phyloP scores from a whole-genome alignment of 371 early-diverging fungal species.

The Mortierella sp. region DNA sequence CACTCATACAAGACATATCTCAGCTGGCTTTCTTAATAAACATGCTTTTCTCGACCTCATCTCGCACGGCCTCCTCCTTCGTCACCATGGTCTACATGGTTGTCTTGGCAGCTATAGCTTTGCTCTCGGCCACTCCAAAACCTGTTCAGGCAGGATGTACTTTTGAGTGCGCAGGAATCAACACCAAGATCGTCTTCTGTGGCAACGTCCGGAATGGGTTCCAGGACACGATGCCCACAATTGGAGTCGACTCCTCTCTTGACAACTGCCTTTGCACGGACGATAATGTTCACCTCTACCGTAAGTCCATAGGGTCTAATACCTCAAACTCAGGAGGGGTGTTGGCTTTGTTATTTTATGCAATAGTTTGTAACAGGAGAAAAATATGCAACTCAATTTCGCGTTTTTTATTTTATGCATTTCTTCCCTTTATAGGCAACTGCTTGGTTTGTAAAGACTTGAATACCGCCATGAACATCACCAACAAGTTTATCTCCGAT shows the following conservation, averaged over 20 bases:
- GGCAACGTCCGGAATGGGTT: slow-evolving; percentile 18
- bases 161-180: slow-evolving; percentile 21
- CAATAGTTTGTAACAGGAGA: too few relatives aligned
- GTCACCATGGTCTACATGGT: slow-evolving; percentile 6
- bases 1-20: background rate
- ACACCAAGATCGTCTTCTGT: slow-evolving; percentile 24
- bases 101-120: slow-evolving; percentile 17
- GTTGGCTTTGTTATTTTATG: too few relatives aligned
- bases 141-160: slow-evolving; percentile 24
- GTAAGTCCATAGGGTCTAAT: slow-evolving; percentile 10
- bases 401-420: background rate
- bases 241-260: slow-evolving; percentile 23
- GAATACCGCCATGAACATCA: slow-evolving; percentile 24
- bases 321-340: too few relatives aligned
- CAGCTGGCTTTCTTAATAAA: too few relatives aligned
- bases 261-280: slow-evolving; percentile 35
- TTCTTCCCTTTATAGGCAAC: slow-evolving; percentile 3
- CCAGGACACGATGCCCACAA: slow-evolving; percentile 26
- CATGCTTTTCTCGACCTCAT: slow-evolving; percentile 14
- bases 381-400: background rate
- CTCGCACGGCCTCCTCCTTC: slow-evolving; percentile 12
- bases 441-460: slow-evolving; percentile 30
- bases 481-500: slow-evolving; percentile 33
- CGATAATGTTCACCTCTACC: slow-evolving; percentile 17
- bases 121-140: slow-evolving; percentile 19